phyloP scores from a whole-genome alignment of 768 basidiomycete species.

The Podaxis sp. region DNA sequence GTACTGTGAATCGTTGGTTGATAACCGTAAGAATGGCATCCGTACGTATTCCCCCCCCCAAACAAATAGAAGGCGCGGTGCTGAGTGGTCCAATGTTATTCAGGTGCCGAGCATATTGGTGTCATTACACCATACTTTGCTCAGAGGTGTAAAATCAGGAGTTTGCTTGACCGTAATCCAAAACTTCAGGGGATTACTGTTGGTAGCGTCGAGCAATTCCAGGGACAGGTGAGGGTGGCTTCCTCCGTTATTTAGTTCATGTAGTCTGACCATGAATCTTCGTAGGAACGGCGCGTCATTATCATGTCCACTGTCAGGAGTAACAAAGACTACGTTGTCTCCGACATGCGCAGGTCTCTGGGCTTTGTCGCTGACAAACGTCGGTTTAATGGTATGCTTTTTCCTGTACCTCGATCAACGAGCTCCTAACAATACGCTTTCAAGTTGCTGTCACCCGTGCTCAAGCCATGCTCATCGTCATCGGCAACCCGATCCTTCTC shows the following conservation, averaged over 20 bases:
- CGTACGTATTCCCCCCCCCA: slow-evolving; percentile 30
- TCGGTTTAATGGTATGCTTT: slow-evolving; percentile 51
- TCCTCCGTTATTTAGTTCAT: slow-evolving; percentile 7
- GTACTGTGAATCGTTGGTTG: slow-evolving; percentile 35
- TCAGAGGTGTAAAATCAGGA: slow-evolving; percentile 52
- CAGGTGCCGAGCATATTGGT: slow-evolving; percentile 49
- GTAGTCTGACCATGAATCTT: slow-evolving; percentile 1
- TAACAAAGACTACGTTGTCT: slow-evolving; percentile 45
- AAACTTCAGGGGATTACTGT: slow-evolving; percentile 47
- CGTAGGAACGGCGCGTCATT: slow-evolving; percentile 54
- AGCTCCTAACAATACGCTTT: background rate
- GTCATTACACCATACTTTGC: slow-evolving; percentile 70
- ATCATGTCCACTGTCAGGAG: slow-evolving; percentile 61
- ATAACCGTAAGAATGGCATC: slow-evolving; percentile 35
- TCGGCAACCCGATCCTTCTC: slow-evolving; percentile 60
- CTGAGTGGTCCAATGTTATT: background rate
- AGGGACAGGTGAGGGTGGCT: slow-evolving; percentile 50
- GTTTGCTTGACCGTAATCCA: slow-evolving; percentile 28
- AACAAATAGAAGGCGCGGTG: background rate
- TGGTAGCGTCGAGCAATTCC: slow-evolving; percentile 68
- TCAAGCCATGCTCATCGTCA: slow-evolving; percentile 57
- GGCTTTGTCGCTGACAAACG: slow-evolving; percentile 57
- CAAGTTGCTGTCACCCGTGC: slow-evolving; percentile 68
- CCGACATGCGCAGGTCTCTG: slow-evolving; percentile 52
- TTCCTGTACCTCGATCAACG: background rate